phyloP scores from a whole-genome alignment of 257 asterid species.

The Ilex aquifolium region DNA sequence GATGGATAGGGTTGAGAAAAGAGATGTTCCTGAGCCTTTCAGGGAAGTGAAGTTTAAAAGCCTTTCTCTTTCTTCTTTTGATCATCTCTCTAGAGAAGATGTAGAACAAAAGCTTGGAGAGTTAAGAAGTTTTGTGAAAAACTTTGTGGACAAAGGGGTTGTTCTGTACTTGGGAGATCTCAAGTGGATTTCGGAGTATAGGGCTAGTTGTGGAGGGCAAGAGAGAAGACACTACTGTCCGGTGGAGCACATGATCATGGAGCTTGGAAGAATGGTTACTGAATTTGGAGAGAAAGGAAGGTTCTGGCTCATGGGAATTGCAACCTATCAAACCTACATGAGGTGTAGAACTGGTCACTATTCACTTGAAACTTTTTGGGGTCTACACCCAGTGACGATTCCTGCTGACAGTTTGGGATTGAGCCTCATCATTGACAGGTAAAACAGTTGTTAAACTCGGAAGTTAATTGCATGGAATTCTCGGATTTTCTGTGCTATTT shows the following conservation, averaged over 20 bases:
- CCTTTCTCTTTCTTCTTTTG: slow-evolving; percentile 45
- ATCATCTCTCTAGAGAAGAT: slow-evolving; percentile 47
- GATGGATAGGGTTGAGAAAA: slow-evolving; percentile 51
- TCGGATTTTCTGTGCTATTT: too few relatives aligned
- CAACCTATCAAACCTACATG: slow-evolving; percentile 63
- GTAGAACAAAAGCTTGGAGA: slow-evolving; percentile 63
- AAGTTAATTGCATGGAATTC: too few relatives aligned
- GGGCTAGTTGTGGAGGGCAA: slow-evolving; percentile 24
- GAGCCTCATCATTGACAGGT: slow-evolving; percentile 60
- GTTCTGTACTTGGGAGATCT: slow-evolving; percentile 77
- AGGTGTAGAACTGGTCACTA: slow-evolving; percentile 56
- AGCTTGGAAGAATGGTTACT: slow-evolving; percentile 51
- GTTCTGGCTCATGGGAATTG: slow-evolving; percentile 76
- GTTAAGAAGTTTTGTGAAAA: slow-evolving; percentile 41
- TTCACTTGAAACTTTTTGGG: slow-evolving; percentile 71
- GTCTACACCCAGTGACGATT: slow-evolving; percentile 61
- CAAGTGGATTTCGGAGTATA: slow-evolving; percentile 68
- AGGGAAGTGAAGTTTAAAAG: slow-evolving; percentile 51
- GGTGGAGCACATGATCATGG: slow-evolving; percentile 80
- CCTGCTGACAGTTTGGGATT: slow-evolving; percentile 55
- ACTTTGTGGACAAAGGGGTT: slow-evolving; percentile 55
- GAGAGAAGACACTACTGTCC: slow-evolving; percentile 48
- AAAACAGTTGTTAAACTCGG: not conserved
- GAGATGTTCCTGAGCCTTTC: slow-evolving; percentile 40
- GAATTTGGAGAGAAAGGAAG: slow-evolving; percentile 43